Evolutionary conservation across 495 filamentous ascomycete species (phyloP).

Genomic region (Penicillium coffeae): DNA sequence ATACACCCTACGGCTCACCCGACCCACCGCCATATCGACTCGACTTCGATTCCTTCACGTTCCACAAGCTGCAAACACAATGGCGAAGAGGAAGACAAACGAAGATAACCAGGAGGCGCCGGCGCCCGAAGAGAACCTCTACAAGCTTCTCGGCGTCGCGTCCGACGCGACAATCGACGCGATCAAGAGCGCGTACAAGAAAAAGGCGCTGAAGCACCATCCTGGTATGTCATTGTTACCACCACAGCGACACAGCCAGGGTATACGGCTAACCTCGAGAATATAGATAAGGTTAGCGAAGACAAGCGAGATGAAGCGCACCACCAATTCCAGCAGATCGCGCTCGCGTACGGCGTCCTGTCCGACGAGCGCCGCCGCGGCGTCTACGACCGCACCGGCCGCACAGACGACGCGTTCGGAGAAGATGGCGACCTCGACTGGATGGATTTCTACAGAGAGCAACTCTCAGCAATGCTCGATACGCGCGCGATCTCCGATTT

Average conservation of each 20-base stretch:
- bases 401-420: constrained; percentile 72
- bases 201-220: constrained; percentile 82
- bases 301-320: constrained; percentile 66
- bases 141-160: constrained; percentile 76
- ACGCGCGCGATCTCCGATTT: constrained; percentile 67
- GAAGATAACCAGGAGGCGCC: constrained; percentile 30
- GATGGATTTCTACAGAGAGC: constrained; percentile 79
- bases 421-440: constrained; percentile 82
- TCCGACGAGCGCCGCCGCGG: constrained; percentile 72
- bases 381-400: constrained; percentile 85
- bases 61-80: not conserved
- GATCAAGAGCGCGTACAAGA: constrained; percentile 94
- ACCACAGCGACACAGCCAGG: not conserved
- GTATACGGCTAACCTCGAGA: not conserved
- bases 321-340: constrained; percentile 78
- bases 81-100: constrained; percentile 18
- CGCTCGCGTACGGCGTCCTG: constrained; percentile 89
- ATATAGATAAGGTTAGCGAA: constrained; percentile 64
- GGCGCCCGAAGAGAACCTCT: constrained; percentile 68
- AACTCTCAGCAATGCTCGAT: constrained; percentile 70
- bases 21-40: not conserved
- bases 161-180: constrained; percentile 68
- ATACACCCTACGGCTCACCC: not conserved
- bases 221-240: constrained; percentile 57
- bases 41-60: not conserved